phyloP scores from a whole-genome alignment of 805 yeast species.

The Schizosaccharomyces octosporus region DNA sequence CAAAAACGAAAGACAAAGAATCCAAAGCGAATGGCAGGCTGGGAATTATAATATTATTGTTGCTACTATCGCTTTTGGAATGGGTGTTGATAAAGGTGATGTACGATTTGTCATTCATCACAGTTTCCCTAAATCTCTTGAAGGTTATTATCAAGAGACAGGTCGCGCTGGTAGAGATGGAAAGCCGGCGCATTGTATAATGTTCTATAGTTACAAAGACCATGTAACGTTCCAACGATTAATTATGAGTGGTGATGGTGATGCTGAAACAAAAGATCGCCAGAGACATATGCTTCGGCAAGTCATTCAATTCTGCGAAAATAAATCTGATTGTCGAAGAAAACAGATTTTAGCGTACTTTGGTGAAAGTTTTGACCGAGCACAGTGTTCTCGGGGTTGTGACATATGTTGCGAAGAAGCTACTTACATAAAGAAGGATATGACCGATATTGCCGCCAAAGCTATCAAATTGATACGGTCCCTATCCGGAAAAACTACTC shows the following conservation, averaged over 20 bases:
- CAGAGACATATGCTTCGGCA: slow-evolving; percentile 56
- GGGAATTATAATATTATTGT: slow-evolving; percentile 55
- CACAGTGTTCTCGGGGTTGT: slow-evolving; percentile 44
- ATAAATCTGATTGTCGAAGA: slow-evolving; percentile 71
- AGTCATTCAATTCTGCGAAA: slow-evolving; percentile 79
- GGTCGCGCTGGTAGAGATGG: slow-evolving; percentile 98
- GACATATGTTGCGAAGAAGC: slow-evolving; percentile 47
- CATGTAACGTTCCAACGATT: not conserved
- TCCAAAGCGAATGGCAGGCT: slow-evolving; percentile 69
- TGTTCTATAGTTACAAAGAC: slow-evolving; percentile 40
- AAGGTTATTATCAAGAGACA: slow-evolving; percentile 93
- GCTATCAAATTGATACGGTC: slow-evolving; percentile 34
- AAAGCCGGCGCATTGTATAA: slow-evolving; percentile 47
- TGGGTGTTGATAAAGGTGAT: slow-evolving; percentile 95
- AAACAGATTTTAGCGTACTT: slow-evolving; percentile 74
- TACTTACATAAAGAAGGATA: slow-evolving; percentile 30
- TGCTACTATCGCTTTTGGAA: slow-evolving; percentile 95
- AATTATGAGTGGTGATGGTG: slow-evolving; percentile 1
- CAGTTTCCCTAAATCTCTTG: slow-evolving; percentile 69
- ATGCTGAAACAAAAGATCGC: slow-evolving; percentile 26
- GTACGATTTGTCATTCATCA: slow-evolving; percentile 79
- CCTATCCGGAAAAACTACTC: slow-evolving; percentile 35
- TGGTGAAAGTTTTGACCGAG: slow-evolving; percentile 53
- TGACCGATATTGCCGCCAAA: slow-evolving; percentile 35
- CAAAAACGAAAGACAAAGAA: slow-evolving; percentile 39